Evolutionary conservation across 2,329 filamentous ascomycete species (phyloP).

Genomic region (Trichoderma sp.): DNA sequence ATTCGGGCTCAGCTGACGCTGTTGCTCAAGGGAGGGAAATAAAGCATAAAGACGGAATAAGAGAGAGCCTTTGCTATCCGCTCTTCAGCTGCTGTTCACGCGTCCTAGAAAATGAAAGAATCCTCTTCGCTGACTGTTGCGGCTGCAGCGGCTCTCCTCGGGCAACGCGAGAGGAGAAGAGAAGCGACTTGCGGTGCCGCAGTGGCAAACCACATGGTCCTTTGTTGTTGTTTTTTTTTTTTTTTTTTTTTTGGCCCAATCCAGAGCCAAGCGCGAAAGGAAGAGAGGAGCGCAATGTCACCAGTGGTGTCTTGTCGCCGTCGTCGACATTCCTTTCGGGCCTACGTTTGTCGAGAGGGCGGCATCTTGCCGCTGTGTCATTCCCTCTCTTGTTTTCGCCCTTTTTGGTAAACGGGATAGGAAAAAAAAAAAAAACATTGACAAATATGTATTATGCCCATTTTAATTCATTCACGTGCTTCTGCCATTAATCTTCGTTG

Average conservation of each 20-base stretch:
- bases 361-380: background rate
- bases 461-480: background rate
- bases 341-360: background rate
- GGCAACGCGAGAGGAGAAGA: background rate
- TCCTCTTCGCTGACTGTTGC: background rate
- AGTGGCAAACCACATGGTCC: constrained; percentile 13
- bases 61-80: constrained; percentile 8
- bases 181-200: constrained; percentile 1
- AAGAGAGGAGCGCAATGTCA: background rate
- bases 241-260: background rate
- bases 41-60: background rate
- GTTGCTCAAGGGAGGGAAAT: background rate
- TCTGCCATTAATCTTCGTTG: background rate
- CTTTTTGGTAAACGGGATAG: background rate
- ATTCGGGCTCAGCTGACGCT: constrained; percentile 4
- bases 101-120: background rate
- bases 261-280: background rate
- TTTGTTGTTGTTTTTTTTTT: no score
- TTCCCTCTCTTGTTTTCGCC: background rate
- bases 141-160: constrained; percentile 7
- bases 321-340: background rate
- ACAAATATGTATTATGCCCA: background rate
- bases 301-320: background rate
- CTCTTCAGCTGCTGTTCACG: constrained; percentile 8
- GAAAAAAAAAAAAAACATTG: background rate